These are phyloP conservation scores for Colletotrichum somersetense DNA, from an alignment of 2,329 filamentous ascomycete genomes.

Conservation along the genomic window DNA sequence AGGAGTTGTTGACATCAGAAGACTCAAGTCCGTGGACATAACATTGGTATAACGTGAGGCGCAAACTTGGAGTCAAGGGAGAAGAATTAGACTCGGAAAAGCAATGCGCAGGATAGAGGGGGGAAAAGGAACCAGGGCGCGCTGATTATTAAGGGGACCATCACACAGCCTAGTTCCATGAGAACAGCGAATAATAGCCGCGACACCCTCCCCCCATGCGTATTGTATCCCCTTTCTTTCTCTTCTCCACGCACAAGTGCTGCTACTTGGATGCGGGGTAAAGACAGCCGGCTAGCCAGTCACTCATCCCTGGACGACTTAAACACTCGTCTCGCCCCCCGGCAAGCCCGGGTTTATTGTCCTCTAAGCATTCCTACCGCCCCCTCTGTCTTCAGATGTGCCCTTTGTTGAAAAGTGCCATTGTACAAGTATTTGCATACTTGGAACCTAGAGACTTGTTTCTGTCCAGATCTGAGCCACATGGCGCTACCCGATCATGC, in stretches of 20 bases:
- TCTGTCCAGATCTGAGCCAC: slow-evolving; percentile 2
- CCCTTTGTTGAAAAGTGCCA: background rate
- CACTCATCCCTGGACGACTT: background rate
- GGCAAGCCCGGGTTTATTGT: slow-evolving; percentile 27
- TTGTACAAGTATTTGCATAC: background rate
- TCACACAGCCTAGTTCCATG: background rate
- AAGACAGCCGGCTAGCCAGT: background rate
- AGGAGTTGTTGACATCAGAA: background rate
- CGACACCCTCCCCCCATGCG: background rate
- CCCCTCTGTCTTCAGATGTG: slow-evolving; percentile 12
- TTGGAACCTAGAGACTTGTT: background rate
- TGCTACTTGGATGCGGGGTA: slow-evolving; percentile 1
- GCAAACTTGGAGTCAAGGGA: slow-evolving; percentile 9
- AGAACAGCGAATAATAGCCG: background rate
- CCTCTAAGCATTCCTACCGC: background rate
- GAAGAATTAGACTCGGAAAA: slow-evolving; percentile 20
- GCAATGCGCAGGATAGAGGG: background rate
- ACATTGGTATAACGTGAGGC: slow-evolving; percentile 1
- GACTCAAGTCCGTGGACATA: background rate
- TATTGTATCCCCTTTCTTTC: background rate
- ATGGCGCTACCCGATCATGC: slow-evolving; percentile 19
- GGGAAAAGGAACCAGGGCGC: background rate
- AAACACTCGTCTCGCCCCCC: background rate
- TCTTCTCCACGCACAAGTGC: background rate
- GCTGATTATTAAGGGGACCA: slow-evolving; percentile 16